Evolutionary conservation across 148 eudicot species (phyloP).

Genomic region (Polygonum maritimum): DNA sequence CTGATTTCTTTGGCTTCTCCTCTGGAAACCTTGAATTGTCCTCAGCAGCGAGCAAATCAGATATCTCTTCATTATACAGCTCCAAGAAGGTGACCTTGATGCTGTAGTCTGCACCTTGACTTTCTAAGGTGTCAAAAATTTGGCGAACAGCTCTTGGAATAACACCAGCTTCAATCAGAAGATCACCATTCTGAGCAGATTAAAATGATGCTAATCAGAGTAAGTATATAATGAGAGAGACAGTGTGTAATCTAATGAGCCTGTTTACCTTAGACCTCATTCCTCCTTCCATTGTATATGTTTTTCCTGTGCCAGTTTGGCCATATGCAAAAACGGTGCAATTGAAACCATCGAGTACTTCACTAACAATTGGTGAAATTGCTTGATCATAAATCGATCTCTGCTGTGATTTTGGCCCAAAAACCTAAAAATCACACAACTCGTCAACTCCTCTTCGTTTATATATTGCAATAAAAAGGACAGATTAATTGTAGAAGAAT

Average conservation of each 20-base stretch:
- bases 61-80: conserved; percentile 78
- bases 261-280: conserved; percentile 61
- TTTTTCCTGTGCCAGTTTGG: conserved; percentile 90
- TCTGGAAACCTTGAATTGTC: conserved; percentile 40
- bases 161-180: conserved; percentile 80
- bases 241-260: neutral
- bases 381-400: conserved; percentile 77
- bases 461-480: neutral
- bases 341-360: conserved; percentile 80
- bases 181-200: conserved; percentile 45
- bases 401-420: conserved; percentile 83
- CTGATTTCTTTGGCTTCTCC: conserved; percentile 61
- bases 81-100: conserved; percentile 79
- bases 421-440: conserved; percentile 35
- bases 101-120: conserved; percentile 76
- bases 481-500: conserved; percentile 5
- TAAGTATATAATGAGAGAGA: neutral
- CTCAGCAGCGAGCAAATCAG: conserved; percentile 62
- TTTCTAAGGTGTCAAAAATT: conserved; percentile 70
- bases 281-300: conserved; percentile 91
- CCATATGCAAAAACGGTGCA: conserved; percentile 94
- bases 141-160: conserved; percentile 88
- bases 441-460: neutral
- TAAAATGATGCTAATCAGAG: neutral
- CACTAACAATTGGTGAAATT: conserved; percentile 67